Base-by-base conservation (phyloP, 2,329 filamentous ascomycete genomes). In the Sporothrix pseudoabietina region DNA sequence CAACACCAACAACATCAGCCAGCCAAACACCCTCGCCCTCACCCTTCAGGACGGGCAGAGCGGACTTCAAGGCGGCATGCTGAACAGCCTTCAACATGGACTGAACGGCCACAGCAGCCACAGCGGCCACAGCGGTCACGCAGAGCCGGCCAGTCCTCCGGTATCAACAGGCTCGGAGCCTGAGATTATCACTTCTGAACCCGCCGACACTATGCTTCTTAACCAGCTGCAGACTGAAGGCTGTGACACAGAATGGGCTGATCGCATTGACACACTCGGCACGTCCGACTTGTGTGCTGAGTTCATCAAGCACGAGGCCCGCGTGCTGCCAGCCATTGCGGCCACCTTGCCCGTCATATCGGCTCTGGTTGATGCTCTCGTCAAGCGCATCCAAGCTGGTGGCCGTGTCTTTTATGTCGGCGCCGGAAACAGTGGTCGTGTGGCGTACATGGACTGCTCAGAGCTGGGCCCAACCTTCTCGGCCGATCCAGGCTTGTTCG, bases 361-460 rank as follows among this genome's bases (percentile, higher is more conserved):
- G 6, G 76, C 72, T 7, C 79, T 80, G 3, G 80, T 82, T 49
- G 80, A 82, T 71, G 77, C 76, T 3, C 54, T 82, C 10, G 76
- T 78, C 10, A 74, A 73, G 10, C 79, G 80, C 5, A 78, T 82
- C 12, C 77, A 77, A 41, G 75, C 72, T 12, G 80, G 81, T 16
- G 82, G 82, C 16, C 77, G 81, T 71, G 77, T 82, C 63, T 72
- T 81, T 10, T 82, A 82, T 75, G 80, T 83, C 26, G 82, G 83
- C 19, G 83, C 83, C 5, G 82, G 83, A 12, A 84, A 82, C 5
- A 84, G 83, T 74, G 82, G 83, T 70, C 81, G 83, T 81, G 83
- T 73, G 75, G 74, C 72, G 19, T 47, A 65, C 22, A 73, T 83
- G 52, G 82, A 84, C 76, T 80, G 81, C 22, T 82, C 82, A 1